Evolutionary conservation across 2,329 filamentous ascomycete species (phyloP).

Genomic region (Neodidymelliopsis sp.): DNA sequence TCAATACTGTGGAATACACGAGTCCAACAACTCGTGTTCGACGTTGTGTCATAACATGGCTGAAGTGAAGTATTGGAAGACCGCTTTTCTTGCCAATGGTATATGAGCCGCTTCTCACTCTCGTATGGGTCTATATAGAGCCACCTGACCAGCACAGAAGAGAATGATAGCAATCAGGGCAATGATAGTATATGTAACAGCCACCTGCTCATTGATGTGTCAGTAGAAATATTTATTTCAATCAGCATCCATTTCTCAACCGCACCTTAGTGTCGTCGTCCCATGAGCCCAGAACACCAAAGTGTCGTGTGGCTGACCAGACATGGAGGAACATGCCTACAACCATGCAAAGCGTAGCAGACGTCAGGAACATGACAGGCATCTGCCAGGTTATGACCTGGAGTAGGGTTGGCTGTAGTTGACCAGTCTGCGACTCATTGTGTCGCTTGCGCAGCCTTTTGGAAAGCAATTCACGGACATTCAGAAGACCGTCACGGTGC

Average conservation of each 20-base stretch:
- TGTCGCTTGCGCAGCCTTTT: constrained; percentile 32
- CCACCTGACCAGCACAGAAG: constrained; percentile 32
- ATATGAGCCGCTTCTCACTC: too few species aligned
- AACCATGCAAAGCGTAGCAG: constrained; percentile 48
- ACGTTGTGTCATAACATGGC: too few species aligned
- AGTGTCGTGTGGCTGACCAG: constrained; percentile 43
- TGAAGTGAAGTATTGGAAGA: too few species aligned
- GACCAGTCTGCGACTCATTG: constrained; percentile 28
- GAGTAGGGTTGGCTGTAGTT: constrained; percentile 31
- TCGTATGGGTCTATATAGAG: constrained; percentile 23
- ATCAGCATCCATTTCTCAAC: too few species aligned
- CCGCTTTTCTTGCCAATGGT: too few species aligned
- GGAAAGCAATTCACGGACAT: constrained; percentile 48
- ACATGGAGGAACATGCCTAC: constrained; percentile 50
- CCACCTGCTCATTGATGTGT: constrained; percentile 23
- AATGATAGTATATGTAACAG: constrained; percentile 30
- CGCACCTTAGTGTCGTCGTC: constrained; percentile 44
- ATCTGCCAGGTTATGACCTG: constrained; percentile 51
- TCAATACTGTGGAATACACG: too few species aligned
- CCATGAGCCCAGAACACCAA: constrained; percentile 36
- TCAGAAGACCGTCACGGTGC: constrained; percentile 48
- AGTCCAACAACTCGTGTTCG: too few species aligned
- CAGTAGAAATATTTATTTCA: constrained; percentile 11
- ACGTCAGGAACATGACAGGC: constrained; percentile 47
- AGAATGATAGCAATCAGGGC: constrained; percentile 23